Base-by-base conservation (phyloP, 2,329 filamentous ascomycete species). In the Pseudogymnoascus sp. region DNA sequence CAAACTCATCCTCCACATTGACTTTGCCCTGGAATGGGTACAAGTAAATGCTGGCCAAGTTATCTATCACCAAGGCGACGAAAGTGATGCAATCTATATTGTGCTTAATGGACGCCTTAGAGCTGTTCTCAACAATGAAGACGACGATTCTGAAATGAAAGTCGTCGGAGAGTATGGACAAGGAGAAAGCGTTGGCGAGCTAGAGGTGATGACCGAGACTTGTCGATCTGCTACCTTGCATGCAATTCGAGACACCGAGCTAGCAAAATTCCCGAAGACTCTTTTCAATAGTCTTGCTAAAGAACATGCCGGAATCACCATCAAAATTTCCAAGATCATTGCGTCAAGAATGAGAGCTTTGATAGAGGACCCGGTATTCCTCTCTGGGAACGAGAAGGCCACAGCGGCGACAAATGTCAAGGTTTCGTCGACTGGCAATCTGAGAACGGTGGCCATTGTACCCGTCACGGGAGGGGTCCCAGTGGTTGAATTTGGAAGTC, bases 281-380 rank as follows among this genome's bases (percentile, higher is more conserved):
- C 77, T 99, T 0, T 99, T 99, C 79, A 99, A 99, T 78, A 99
- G 94, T 71, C 83, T 99, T 60, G 94, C 94, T 0, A 88, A 96
- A 71, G 94, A 99, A 71, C 94, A 99, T 70, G 94, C 94, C 4
- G 95, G 92, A 44, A 99, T 99, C 70, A 97, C 94, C 0, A 97
- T 99, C 73, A 97, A 97, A 74, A 96, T 99, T 29, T 97, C 94
- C 1, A 99, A 97, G 74, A 94, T 99, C 67, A 97, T 99, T 69
- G 94, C 94, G 0, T 92, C 92, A 36, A 86, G 94, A 2, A 97
- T 99, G 94, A 83, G 93, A 64, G 84, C 90, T 41, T 76, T 97
- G 39, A 84, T 97, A 17, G 91, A 97, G 68, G 88, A 92, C 68
- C 89, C 91, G 1, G 76, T 90, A 13, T 82, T 84, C 36, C 81